Evolutionary conservation across 805 yeast species (phyloP).

Genomic region (Candida loeiensis): DNA sequence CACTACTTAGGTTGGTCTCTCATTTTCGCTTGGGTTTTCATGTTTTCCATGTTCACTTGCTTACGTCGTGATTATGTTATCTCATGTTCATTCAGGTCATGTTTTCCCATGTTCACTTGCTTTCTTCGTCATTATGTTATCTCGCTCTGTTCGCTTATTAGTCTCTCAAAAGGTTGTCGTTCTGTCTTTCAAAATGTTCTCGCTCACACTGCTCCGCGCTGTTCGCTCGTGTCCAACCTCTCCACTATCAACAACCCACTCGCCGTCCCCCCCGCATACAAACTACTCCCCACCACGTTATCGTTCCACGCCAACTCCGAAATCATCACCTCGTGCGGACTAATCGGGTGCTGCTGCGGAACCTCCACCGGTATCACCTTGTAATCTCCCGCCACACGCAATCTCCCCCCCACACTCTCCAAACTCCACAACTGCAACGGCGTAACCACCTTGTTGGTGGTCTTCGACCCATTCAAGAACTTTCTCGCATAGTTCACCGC

Average conservation of each 20-base stretch:
- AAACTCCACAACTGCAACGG: slow-evolving; percentile 39
- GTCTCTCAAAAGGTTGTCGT: too few species aligned
- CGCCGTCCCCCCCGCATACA: slow-evolving; percentile 52
- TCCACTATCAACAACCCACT: slow-evolving; percentile 50
- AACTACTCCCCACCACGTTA: slow-evolving; percentile 35
- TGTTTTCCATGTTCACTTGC: too few species aligned
- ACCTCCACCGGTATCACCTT: slow-evolving; percentile 28
- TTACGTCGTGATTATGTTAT: too few species aligned
- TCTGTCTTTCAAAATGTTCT: too few species aligned
- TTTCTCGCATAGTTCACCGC: slow-evolving; percentile 38
- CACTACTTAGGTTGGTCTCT: too few species aligned
- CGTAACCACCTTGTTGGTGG: slow-evolving; percentile 36
- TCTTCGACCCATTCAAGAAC: slow-evolving; percentile 30
- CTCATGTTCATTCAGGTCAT: too few species aligned
- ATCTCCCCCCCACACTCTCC: slow-evolving; percentile 10
- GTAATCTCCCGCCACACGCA: slow-evolving; percentile 25
- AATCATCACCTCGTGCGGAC: slow-evolving; percentile 50
- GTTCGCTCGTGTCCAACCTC: slow-evolving; percentile 35
- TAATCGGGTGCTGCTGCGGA: slow-evolving; percentile 28
- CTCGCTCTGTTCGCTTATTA: too few species aligned
- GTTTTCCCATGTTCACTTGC: too few species aligned
- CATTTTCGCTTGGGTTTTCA: too few species aligned
- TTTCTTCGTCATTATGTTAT: too few species aligned
- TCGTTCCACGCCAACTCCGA: slow-evolving; percentile 60
- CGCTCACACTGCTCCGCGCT: too few species aligned